A percentile compares a stretch with the other conserved stretches of the same genome.
Conservation (phyloP, 2,329 filamentous ascomycete species). For the Geosmithia morbida region DNA sequence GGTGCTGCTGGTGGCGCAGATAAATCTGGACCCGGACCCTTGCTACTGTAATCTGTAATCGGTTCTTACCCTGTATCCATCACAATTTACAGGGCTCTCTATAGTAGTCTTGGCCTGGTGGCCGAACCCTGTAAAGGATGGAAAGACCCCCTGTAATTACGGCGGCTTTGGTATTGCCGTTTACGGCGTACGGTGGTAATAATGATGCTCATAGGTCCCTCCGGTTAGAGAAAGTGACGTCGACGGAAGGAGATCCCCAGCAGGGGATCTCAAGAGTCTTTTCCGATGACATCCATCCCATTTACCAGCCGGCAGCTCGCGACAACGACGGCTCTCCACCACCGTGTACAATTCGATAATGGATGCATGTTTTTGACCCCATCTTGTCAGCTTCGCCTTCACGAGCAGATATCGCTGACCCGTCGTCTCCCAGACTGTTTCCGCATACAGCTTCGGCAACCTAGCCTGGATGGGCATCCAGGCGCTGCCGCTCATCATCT, state of each 20-base stretch:
- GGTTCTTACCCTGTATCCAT: too few relatives aligned
- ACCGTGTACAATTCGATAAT: not conserved
- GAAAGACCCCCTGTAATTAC: too few relatives aligned
- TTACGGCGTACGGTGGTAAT: too few relatives aligned
- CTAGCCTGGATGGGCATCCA: slow-evolving; percentile 35
- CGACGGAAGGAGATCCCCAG: not conserved
- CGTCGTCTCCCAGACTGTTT: slow-evolving; percentile 24
- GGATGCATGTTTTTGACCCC: not conserved
- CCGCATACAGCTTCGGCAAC: slow-evolving; percentile 34
- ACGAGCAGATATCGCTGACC: not conserved
- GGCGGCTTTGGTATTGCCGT: too few relatives aligned
- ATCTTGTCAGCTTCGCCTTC: not conserved
- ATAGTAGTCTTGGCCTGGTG: too few relatives aligned
- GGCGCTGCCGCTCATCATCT: slow-evolving; percentile 29
- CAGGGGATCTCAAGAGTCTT: not conserved
- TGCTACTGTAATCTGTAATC: too few relatives aligned
- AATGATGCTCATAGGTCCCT: too few relatives aligned
- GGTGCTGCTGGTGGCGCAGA: too few relatives aligned
- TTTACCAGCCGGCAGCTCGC: not conserved
- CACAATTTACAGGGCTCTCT: too few relatives aligned
- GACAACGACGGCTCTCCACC: not conserved
- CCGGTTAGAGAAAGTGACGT: not conserved
- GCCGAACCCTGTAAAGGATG: too few relatives aligned
- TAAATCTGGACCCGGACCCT: too few relatives aligned
- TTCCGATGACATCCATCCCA: too few relatives aligned